These are phyloP conservation scores for Phyllosticta capitalensis DNA, from an alignment of 2,329 filamentous ascomycete species.

Conservation along the genomic window DNA sequence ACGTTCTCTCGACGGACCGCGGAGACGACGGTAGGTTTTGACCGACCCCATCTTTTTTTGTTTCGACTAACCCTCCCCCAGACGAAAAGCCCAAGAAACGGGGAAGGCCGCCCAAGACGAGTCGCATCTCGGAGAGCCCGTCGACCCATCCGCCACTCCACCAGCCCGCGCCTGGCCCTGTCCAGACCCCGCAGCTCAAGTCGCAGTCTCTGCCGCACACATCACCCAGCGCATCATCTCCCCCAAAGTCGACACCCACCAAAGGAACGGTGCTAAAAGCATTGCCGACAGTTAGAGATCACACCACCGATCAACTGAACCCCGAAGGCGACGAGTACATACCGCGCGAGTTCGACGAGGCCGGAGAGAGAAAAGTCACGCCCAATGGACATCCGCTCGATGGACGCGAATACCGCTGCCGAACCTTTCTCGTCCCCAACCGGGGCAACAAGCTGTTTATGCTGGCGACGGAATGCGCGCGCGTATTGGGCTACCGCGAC, in stretches of 20 bases:
- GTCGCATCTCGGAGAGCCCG: conserved; percentile 46
- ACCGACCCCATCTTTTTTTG: background rate
- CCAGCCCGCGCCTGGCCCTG: conserved; percentile 34
- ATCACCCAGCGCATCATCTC: conserved; percentile 50
- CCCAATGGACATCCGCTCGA: conserved; percentile 72
- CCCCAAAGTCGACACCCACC: conserved; percentile 69
- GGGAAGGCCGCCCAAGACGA: conserved; percentile 53
- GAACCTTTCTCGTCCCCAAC: conserved; percentile 87
- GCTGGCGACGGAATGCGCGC: conserved; percentile 93
- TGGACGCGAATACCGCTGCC: conserved; percentile 78
- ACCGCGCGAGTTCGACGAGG: conserved; percentile 84
- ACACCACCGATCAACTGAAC: conserved; percentile 91
- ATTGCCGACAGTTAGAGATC: conserved; percentile 87
- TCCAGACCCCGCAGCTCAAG: conserved; percentile 47
- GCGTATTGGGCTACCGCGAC: conserved; percentile 87
- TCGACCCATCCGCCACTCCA: conserved; percentile 45
- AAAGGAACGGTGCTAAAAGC: conserved; percentile 80
- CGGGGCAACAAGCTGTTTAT: conserved; percentile 93
- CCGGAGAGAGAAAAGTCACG: conserved; percentile 89
- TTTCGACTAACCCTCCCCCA: conserved; percentile 12
- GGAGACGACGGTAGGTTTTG: conserved; percentile 21
- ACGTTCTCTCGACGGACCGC: conserved; percentile 22
- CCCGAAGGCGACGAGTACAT: conserved; percentile 88
- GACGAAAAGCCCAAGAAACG: conserved; percentile 32
- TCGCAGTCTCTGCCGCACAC: conserved; percentile 38